Evolutionary conservation across 2,329 filamentous ascomycete species (phyloP), one percentile per base, ranked within the genome.

Genomic region (Trichoderma citrinoviride): DNA sequence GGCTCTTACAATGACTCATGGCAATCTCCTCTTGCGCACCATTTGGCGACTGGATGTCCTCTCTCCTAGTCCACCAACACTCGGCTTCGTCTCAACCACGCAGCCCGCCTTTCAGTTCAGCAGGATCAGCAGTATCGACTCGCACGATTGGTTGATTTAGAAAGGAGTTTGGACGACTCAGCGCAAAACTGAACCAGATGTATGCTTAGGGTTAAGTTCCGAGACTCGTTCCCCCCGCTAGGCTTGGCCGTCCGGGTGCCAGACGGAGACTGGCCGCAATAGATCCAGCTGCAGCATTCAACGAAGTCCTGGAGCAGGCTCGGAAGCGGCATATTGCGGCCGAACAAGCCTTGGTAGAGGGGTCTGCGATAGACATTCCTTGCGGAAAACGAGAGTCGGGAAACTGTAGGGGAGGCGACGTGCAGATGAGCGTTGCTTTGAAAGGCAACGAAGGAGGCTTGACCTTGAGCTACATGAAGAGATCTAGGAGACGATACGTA

Each of bases 201-300:
- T 81, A 78, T 81, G 81, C 85, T 90, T 97, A 97, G 93, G 93
- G 93, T 96, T 97, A 96, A 93, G 91, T 93, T 93, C 91, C 92
- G 88, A 89, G 79, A 81, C 79, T 81, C 82, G 82, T 86, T 89
- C 85, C 83, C 85, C 79, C 80, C 73, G 75, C 69, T 69, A 63
- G 69, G 73, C 77, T 76, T 78, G 79, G 76, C 78, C 75, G 74
- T 75, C 74, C 68, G 73, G 58, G 71, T 72, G 73, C 72, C 73
- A 69, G 62, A 78, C 76, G 73, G 76, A 75, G 67, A 70, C 67
- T 65, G 67, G 64, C 72, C 77, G 74, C 73, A 74, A 76, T 74
- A 73, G 66, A 74, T 78, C 81, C 80, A 72, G 71, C 71, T 82
- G 79, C 82, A 72, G 81, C 82, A 75, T 75, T 77, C 76, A 72